Percentiles rank a stretch among this genome's conserved stretches.
phyloP scores from a whole-genome alignment of 148 eudicot species.

The Chenopodium album region DNA sequence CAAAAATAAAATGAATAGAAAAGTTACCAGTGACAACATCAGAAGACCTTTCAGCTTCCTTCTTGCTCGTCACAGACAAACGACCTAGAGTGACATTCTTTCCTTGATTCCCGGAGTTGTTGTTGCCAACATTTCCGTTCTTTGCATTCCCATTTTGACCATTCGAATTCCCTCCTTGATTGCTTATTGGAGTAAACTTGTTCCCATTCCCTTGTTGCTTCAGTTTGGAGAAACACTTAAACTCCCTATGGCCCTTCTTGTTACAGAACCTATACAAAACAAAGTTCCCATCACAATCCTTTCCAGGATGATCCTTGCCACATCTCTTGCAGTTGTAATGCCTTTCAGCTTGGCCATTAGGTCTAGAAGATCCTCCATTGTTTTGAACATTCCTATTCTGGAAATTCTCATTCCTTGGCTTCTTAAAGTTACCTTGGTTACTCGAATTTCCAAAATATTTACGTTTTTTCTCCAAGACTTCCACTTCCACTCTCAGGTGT shows the following conservation, averaged over 20 bases:
- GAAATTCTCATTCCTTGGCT: too few species aligned
- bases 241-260: not conserved
- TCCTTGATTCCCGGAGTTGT: not conserved
- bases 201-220: not conserved
- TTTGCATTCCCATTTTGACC: too few species aligned
- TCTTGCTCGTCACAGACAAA: too few species aligned
- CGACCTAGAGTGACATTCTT: too few species aligned
- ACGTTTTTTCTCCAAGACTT: too few species aligned
- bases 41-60: too few species aligned
- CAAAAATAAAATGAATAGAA: not conserved
- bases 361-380: not conserved
- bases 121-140: not conserved
- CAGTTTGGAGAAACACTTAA: not conserved
- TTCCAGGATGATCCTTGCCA: not conserved
- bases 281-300: not conserved
- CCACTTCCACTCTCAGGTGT: not conserved
- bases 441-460: too few species aligned
- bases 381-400: too few species aligned
- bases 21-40: too few species aligned
- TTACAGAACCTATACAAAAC: not conserved
- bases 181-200: not conserved
- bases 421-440: too few species aligned
- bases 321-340: too few species aligned
- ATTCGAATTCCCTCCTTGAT: not conserved
- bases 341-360: not conserved